These are phyloP conservation scores for Neurospora intermedia DNA, from an alignment of 495 filamentous ascomycete genomes.

Conservation along the genomic window DNA sequence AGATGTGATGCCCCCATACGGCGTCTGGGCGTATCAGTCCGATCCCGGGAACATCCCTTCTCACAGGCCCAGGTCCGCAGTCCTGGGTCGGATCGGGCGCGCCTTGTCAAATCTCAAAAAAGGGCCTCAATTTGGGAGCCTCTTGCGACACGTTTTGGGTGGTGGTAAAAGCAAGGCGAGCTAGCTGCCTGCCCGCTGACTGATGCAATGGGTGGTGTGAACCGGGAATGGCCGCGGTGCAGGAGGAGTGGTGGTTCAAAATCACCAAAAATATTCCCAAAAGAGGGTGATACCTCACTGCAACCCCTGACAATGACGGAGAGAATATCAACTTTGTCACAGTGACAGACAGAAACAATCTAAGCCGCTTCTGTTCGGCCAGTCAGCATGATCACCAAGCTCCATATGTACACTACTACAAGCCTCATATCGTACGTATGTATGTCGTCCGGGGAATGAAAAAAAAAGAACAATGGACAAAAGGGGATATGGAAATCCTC, in stretches of 20 bases:
- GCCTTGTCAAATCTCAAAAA: background rate
- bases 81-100: background rate
- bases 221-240: background rate
- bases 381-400: background rate
- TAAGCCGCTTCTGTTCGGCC: background rate
- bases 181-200: background rate
- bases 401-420: background rate
- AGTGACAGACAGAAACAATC: background rate
- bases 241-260: background rate
- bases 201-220: background rate
- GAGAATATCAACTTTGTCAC: background rate
- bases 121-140: background rate
- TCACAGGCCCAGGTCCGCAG: background rate
- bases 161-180: background rate
- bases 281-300: background rate
- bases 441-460: background rate
- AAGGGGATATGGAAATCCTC: background rate
- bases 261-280: background rate
- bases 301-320: background rate
- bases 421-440: background rate
- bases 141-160: background rate
- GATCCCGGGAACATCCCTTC: background rate
- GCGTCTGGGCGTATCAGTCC: background rate
- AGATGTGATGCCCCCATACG: background rate
- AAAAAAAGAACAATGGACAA: background rate